Conservation (phyloP, 345 rosid genomes). For the Dimocarpus longan region DNA sequence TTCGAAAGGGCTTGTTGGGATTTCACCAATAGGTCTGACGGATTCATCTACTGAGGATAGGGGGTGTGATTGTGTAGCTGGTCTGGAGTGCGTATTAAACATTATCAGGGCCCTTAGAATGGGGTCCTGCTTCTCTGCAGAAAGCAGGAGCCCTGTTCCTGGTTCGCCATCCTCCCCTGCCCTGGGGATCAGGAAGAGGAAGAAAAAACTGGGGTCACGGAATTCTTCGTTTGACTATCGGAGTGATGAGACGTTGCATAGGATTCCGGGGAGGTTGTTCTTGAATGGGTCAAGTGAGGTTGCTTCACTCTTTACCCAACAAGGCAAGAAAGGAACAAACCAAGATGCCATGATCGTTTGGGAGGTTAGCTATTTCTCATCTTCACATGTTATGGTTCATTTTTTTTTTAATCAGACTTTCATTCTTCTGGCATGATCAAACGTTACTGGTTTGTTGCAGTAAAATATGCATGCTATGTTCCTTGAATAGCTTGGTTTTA, state of each 20-base stretch:
- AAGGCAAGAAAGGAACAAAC: slow-evolving; percentile 98
- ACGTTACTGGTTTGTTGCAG: neutral
- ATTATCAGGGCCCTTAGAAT: slow-evolving; percentile 98
- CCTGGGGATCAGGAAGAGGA: slow-evolving; percentile 63
- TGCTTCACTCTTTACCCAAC: slow-evolving; percentile 87
- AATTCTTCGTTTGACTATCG: slow-evolving; percentile 64
- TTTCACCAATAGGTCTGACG: slow-evolving; percentile 42
- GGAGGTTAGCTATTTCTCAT: slow-evolving; percentile 68
- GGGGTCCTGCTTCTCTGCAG: slow-evolving; percentile 99
- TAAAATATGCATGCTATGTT: slow-evolving; percentile 9
- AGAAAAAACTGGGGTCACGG: slow-evolving; percentile 59
- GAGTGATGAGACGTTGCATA: slow-evolving; percentile 69
- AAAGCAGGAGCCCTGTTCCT: slow-evolving; percentile 88
- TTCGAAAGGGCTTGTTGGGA: slow-evolving; percentile 21
- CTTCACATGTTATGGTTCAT: neutral
- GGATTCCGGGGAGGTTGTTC: slow-evolving; percentile 79
- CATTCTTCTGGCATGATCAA: slow-evolving; percentile 17
- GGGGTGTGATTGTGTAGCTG: slow-evolving; percentile 65
- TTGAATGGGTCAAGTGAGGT: slow-evolving; percentile 80
- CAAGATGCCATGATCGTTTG: slow-evolving; percentile 99
- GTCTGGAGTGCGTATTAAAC: slow-evolving; percentile 91
- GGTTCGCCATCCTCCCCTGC: slow-evolving; percentile 81
- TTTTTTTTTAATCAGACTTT: slow-evolving; percentile 12
- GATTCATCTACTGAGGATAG: slow-evolving; percentile 59
- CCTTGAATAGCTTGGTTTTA: slow-evolving; percentile 2